Percentiles rank a stretch among this genome's conserved stretches.
Conservation (phyloP, 2,329 filamentous ascomycete species). For the Beauveria sp. region DNA sequence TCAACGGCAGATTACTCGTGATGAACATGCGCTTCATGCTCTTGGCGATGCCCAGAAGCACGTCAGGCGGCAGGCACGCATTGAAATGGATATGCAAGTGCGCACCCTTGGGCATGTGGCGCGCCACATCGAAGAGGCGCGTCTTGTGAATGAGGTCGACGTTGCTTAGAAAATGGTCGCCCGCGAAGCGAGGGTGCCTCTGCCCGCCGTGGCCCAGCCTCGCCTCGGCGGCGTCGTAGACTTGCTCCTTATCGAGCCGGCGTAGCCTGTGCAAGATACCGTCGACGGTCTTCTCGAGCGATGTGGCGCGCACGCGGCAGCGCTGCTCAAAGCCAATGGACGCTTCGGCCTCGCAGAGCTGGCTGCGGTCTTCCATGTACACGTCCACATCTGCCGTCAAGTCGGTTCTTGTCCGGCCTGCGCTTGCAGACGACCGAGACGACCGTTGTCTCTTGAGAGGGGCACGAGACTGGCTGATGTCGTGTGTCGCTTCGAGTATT, state of each 20-base stretch:
- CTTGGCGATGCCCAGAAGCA: constrained; percentile 49
- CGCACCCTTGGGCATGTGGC: constrained; percentile 59
- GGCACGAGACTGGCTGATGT: neutral
- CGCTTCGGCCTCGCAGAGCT: neutral
- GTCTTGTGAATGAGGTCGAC: constrained; percentile 47
- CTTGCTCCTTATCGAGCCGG: constrained; percentile 24
- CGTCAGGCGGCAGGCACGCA: constrained; percentile 55
- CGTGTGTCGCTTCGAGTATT: neutral
- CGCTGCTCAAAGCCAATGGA: constrained; percentile 29
- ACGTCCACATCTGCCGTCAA: neutral
- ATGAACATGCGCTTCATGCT: constrained; percentile 61
- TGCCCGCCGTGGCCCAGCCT: constrained; percentile 35
- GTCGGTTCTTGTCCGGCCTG: neutral
- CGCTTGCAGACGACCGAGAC: neutral
- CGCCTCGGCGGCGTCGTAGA: constrained; percentile 28
- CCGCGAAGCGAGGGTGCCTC: constrained; percentile 36
- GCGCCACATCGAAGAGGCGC: constrained; percentile 47
- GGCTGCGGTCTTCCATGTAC: neutral
- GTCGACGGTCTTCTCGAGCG: constrained; percentile 31
- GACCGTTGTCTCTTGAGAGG: constrained; percentile 8
- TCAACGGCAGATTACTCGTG: constrained; percentile 46
- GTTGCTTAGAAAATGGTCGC: constrained; percentile 54
- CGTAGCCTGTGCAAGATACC: constrained; percentile 32
- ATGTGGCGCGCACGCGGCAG: constrained; percentile 25
- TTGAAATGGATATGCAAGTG: constrained; percentile 75